Percentiles rank a stretch among this genome's conserved stretches.
Conservation (phyloP, 352 stramenopile genomes). For the Phytophthora ohioensis region DNA sequence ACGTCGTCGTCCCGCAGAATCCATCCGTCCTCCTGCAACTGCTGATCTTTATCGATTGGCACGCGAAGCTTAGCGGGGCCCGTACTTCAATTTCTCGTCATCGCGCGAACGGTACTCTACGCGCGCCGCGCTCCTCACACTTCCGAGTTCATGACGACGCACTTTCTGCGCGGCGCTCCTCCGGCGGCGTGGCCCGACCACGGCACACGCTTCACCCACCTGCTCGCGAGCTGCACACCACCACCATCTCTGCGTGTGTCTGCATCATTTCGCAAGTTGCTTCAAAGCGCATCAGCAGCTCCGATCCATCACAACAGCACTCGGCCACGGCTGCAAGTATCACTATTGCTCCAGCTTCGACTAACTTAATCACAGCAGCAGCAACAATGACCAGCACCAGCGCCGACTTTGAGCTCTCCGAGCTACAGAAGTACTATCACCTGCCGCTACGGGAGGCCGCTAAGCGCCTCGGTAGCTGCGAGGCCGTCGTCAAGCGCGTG, state of each 20-base stretch:
- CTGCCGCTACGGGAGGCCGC: slow-evolving; percentile 82
- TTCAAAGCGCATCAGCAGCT: slow-evolving; percentile 32
- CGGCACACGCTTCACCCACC: slow-evolving; percentile 26
- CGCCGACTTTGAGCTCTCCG: slow-evolving; percentile 80
- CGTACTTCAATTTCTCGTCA: slow-evolving; percentile 44
- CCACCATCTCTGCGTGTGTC: slow-evolving; percentile 23
- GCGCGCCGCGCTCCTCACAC: slow-evolving; percentile 23
- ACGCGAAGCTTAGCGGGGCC: slow-evolving; percentile 37
- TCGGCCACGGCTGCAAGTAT: not conserved
- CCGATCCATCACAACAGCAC: slow-evolving; percentile 6
- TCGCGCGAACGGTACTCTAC: slow-evolving; percentile 33
- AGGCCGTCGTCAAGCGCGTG: slow-evolving; percentile 85
- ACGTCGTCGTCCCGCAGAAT: slow-evolving; percentile 38
- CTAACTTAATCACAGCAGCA: slow-evolving; percentile 7
- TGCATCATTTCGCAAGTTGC: slow-evolving; percentile 48
- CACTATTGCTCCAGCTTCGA: slow-evolving; percentile 7
- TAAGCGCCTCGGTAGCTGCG: slow-evolving; percentile 74
- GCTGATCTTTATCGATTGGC: slow-evolving; percentile 42
- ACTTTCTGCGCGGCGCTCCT: slow-evolving; percentile 38
- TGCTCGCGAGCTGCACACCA: slow-evolving; percentile 36
- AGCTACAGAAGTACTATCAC: slow-evolving; percentile 90
- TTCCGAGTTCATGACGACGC: slow-evolving; percentile 24
- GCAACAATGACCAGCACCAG: slow-evolving; percentile 53
- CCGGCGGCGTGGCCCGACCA: slow-evolving; percentile 14
- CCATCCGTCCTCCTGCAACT: slow-evolving; percentile 28